These are phyloP conservation scores for Brettanomyces custersianus DNA, from an alignment of 805 yeast genomes.

Conservation along the genomic window DNA sequence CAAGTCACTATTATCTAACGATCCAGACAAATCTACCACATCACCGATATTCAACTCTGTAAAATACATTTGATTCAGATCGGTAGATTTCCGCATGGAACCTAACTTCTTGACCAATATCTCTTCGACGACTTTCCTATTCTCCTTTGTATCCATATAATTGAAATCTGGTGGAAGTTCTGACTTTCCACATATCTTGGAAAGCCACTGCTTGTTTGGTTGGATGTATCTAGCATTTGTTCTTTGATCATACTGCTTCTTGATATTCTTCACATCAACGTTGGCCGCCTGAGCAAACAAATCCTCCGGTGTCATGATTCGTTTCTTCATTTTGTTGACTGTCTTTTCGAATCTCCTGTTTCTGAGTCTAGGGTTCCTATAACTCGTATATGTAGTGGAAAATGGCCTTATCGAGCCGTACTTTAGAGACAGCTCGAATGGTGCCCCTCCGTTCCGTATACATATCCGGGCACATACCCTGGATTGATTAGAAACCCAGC, in stretches of 20 bases:
- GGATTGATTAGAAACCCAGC: too few relatives aligned
- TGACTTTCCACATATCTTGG: conserved; percentile 5
- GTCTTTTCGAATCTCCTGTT: conserved; percentile 4
- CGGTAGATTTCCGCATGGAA: conserved; percentile 4
- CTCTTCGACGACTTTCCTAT: conserved; percentile 7
- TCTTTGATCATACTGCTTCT: conserved; percentile 14
- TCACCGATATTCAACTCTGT: conserved; percentile 45
- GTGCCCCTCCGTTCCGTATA: neutral
- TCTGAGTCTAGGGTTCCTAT: conserved; percentile 7
- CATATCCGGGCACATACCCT: too few relatives aligned
- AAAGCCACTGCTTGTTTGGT: conserved; percentile 25
- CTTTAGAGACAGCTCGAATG: neutral
- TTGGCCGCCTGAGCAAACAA: conserved; percentile 18
- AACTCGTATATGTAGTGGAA: neutral
- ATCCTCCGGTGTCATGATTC: conserved; percentile 25
- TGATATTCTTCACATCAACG: conserved; percentile 20
- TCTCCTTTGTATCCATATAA: conserved; percentile 12
- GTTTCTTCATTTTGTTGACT: too few relatives aligned
- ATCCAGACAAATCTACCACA: conserved; percentile 42
- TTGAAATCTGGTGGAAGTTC: conserved; percentile 10
- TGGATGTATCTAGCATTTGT: conserved; percentile 16
- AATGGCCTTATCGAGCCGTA: neutral
- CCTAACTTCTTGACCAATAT: conserved; percentile 14
- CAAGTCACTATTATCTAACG: conserved; percentile 34
- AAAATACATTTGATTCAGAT: conserved; percentile 16